phyloP scores from a whole-genome alignment of 805 yeast genomes.

The Zygotorulaspora sp. region DNA sequence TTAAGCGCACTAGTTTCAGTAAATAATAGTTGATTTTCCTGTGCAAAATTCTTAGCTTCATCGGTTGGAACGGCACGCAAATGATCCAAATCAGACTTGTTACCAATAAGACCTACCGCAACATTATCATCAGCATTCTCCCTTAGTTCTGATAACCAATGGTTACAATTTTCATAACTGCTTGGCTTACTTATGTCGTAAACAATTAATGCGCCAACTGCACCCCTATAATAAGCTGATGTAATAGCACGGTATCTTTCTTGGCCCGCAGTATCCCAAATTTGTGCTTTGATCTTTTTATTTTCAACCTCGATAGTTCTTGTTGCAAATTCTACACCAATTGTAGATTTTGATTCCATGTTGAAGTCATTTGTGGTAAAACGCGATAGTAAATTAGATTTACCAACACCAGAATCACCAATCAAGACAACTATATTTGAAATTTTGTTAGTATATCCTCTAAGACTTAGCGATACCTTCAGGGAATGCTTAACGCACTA shows the following conservation, averaged over 20 bases:
- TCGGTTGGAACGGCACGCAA: constrained; percentile 96
- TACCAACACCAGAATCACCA: constrained; percentile 97
- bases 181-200: constrained; percentile 92
- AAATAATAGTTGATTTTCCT: constrained; percentile 85
- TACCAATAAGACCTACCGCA: constrained; percentile 90
- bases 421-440: constrained; percentile 68
- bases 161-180: constrained; percentile 76
- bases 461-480: too few species aligned
- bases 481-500: too few species aligned
- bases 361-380: constrained; percentile 95
- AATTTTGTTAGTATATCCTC: constrained; percentile 1
- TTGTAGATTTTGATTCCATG: constrained; percentile 88
- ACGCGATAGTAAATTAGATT: constrained; percentile 86
- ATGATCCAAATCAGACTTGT: constrained; percentile 86
- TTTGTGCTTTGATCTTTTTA: constrained; percentile 80
- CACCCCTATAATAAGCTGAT: constrained; percentile 95
- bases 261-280: constrained; percentile 99
- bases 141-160: constrained; percentile 87
- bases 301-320: constrained; percentile 86
- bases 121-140: constrained; percentile 93
- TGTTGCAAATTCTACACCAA: constrained; percentile 98
- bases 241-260: constrained; percentile 98
- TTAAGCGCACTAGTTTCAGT: constrained; percentile 95
- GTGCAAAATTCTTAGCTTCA: constrained; percentile 91
- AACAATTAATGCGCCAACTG: constrained; percentile 93